These are phyloP conservation scores for Thalassia testudinum DNA, from an alignment of 116 monocot genomes.

Conservation along the genomic window DNA sequence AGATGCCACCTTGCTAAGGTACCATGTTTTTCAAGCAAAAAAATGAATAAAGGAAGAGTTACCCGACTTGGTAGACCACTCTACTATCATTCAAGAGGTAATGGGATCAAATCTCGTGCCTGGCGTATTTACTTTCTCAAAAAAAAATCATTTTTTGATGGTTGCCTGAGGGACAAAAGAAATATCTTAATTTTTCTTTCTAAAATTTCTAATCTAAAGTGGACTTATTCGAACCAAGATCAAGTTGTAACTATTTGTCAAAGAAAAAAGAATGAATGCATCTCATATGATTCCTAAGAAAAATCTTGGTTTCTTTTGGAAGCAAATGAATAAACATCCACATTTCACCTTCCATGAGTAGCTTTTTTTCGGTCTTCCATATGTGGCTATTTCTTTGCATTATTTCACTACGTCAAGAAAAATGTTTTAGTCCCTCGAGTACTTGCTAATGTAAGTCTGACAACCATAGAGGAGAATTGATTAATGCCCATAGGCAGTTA, in stretches of 20 bases:
- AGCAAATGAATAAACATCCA: background rate
- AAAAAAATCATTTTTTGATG: background rate
- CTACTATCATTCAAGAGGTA: background rate
- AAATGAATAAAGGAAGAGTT: background rate
- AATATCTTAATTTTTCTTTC: background rate
- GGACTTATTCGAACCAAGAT: background rate
- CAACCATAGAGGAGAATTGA: no score
- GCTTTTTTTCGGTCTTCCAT: no score
- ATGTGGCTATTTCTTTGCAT: no score
- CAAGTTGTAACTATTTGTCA: background rate
- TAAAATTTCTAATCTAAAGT: background rate
- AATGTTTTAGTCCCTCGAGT: no score
- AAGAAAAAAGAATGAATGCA: background rate
- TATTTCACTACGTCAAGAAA: no score
- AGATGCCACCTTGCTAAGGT: background rate
- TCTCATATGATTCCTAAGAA: background rate
- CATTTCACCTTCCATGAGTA: background rate
- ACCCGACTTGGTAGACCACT: background rate
- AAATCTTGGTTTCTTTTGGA: background rate
- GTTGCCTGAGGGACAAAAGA: background rate
- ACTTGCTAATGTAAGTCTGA: no score
- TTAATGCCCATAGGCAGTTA: no score
- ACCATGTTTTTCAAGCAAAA: background rate
- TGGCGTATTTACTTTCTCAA: background rate
- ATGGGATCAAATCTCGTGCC: background rate